Evolutionary conservation across 139 green algal species (phyloP).

Genomic region (Tetradesmus lagerheimii): DNA sequence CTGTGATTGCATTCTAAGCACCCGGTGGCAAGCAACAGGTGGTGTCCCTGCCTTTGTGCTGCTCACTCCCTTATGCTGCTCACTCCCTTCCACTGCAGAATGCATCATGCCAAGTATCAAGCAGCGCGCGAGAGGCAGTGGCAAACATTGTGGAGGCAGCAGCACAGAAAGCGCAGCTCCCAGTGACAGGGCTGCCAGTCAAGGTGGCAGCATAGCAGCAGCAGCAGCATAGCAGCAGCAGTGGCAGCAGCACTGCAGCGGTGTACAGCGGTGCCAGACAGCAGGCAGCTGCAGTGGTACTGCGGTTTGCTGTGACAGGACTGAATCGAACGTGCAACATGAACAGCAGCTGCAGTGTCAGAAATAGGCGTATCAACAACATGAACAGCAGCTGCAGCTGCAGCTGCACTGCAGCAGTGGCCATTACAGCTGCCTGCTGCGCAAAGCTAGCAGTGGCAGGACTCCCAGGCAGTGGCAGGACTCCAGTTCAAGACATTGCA

Average conservation of each 20-base stretch:
- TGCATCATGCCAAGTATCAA: not conserved
- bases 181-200: not conserved
- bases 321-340: too few species aligned
- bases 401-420: not conserved
- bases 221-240: not conserved
- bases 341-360: too few species aligned
- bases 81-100: not conserved
- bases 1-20: too few species aligned
- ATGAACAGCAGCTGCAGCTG: not conserved
- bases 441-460: too few species aligned
- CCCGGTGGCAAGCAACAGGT: too few species aligned
- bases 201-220: not conserved
- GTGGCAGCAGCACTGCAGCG: not conserved
- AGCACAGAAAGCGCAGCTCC: slow-evolving; percentile 1
- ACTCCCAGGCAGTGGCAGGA: too few species aligned
- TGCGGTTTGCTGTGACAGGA: too few species aligned
- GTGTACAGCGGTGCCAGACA: too few species aligned
- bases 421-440: not conserved
- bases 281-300: not conserved
- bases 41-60: too few species aligned
- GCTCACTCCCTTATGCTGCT: too few species aligned
- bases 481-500: too few species aligned
- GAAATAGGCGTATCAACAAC: too few species aligned
- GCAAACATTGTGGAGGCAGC: not conserved
- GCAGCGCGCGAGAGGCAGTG: not conserved